These are phyloP conservation scores for Canavalia gladiata DNA, from an alignment of 306 rosid species.

Conservation along the genomic window DNA sequence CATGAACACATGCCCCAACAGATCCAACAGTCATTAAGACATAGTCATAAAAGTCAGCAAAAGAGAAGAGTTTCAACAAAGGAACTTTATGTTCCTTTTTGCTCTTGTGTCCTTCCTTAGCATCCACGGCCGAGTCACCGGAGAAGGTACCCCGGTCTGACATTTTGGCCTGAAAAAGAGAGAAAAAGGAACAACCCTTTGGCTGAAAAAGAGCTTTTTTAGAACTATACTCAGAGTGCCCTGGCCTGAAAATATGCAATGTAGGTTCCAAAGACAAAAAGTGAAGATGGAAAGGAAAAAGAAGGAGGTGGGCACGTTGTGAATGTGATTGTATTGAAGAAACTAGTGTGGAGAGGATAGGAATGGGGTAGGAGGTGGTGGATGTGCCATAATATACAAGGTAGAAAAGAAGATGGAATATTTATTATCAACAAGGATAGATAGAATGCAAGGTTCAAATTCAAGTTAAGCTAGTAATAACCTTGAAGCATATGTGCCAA, in stretches of 20 bases:
- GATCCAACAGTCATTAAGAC: constrained; percentile 79
- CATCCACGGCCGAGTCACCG: constrained; percentile 43
- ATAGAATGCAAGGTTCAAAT: constrained; percentile 31
- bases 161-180: constrained; percentile 50
- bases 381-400: constrained; percentile 54
- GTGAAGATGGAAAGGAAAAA: constrained; percentile 15
- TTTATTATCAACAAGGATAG: constrained; percentile 44
- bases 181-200: not conserved
- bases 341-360: constrained; percentile 37
- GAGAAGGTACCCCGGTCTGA: constrained; percentile 53
- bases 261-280: constrained; percentile 20
- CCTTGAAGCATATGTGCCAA: not conserved
- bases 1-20: constrained; percentile 86
- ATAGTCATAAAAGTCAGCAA: constrained; percentile 84
- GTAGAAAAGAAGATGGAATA: constrained; percentile 55
- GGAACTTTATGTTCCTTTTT: constrained; percentile 66
- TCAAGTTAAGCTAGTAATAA: not conserved
- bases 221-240: not conserved
- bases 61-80: constrained; percentile 69
- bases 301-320: constrained; percentile 37
- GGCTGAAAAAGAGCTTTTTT: not conserved
- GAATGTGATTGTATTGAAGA: constrained; percentile 50
- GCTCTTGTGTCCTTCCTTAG: constrained; percentile 27
- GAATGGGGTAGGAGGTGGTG: constrained; percentile 51
- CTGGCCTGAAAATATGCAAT: constrained; percentile 21